Conservation (phyloP, 768 basidiomycete species). For the Tubosaeta sp. region DNA sequence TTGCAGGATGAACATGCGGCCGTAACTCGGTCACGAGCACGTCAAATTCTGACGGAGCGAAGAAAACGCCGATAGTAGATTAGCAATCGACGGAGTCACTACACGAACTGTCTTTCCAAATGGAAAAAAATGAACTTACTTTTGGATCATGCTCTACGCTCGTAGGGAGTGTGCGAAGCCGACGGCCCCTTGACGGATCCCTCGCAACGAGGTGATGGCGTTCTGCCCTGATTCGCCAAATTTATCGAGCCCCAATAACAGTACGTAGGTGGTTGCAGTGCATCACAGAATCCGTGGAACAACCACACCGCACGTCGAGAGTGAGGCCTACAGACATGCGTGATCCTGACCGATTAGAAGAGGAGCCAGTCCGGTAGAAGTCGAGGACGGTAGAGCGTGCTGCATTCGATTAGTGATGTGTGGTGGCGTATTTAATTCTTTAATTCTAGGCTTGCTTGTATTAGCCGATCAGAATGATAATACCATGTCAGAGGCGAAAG, state of each 20-base stretch:
- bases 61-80: background rate
- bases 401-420: background rate
- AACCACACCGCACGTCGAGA: background rate
- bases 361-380: background rate
- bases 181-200: background rate
- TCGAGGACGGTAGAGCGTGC: background rate
- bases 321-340: background rate
- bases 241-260: too few relatives aligned
- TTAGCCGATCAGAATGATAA: too few relatives aligned
- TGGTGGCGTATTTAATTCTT: too few relatives aligned
- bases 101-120: background rate
- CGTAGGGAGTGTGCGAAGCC: background rate
- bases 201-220: background rate
- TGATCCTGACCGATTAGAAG: background rate
- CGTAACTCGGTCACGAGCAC: background rate
- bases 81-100: background rate
- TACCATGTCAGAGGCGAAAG: too few relatives aligned
- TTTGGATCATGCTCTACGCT: background rate
- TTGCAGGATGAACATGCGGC: background rate
- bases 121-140: background rate
- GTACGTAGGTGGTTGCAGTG: background rate
- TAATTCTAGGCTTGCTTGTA: too few relatives aligned
- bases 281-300: background rate
- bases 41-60: background rate
- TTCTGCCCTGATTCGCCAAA: background rate